These are phyloP conservation scores for Jimgerdemannia flammicorona DNA, from an alignment of 192 early-diverging fungal species.

Conservation along the genomic window DNA sequence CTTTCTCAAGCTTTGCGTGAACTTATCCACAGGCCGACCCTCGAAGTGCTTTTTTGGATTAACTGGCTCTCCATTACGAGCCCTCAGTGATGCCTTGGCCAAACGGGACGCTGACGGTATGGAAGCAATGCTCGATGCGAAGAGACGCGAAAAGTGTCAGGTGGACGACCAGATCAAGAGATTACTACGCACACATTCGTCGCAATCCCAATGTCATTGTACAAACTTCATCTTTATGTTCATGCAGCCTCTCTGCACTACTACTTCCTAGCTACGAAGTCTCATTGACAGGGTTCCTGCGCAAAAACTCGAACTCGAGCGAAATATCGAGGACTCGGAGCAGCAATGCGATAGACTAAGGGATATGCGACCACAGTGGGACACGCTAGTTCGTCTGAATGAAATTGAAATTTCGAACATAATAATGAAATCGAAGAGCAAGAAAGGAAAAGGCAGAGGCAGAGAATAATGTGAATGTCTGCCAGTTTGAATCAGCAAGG, in stretches of 20 bases:
- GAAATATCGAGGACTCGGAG: constrained; percentile 40
- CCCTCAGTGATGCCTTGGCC: constrained; percentile 32
- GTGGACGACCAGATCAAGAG: constrained; percentile 35
- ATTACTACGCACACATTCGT: constrained; percentile 5
- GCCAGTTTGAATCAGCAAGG: too few species aligned
- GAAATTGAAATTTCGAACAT: constrained; percentile 43
- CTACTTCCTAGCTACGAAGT: constrained; percentile 28
- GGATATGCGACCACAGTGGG: constrained; percentile 34
- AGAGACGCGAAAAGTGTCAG: constrained; percentile 4
- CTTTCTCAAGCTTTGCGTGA: background rate
- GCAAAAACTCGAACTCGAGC: constrained; percentile 25
- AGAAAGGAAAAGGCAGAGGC: constrained; percentile 20
- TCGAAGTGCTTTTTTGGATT: background rate
- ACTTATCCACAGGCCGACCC: too few species aligned
- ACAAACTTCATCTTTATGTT: too few species aligned
- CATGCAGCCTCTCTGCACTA: constrained; percentile 1
- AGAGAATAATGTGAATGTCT: constrained; percentile 2
- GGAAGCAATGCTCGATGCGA: constrained; percentile 10
- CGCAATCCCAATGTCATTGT: too few species aligned
- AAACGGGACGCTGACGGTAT: constrained; percentile 14
- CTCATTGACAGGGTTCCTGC: constrained; percentile 35
- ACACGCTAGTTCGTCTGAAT: constrained; percentile 40
- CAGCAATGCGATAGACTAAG: constrained; percentile 24
- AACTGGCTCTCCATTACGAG: constrained; percentile 5
- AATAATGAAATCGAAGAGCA: constrained; percentile 16